Evolutionary conservation across 2,329 filamentous ascomycete genomes (phyloP).

Genomic region (Ustilaginoidea virens): DNA sequence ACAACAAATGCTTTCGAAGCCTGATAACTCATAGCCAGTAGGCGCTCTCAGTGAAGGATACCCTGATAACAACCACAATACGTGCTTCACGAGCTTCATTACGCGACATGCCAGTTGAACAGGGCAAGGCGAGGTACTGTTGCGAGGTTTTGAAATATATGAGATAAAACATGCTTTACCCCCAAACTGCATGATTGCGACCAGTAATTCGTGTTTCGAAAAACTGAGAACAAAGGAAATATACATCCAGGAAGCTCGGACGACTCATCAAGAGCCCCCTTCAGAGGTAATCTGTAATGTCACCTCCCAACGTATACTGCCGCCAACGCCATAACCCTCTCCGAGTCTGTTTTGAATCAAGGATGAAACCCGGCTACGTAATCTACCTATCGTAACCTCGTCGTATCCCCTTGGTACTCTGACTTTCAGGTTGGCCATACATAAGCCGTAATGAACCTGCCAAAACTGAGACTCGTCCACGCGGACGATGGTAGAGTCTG

Average conservation of each 20-base stretch:
- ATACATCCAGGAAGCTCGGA: too few relatives aligned
- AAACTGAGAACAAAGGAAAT: not conserved
- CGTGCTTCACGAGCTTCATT: too few relatives aligned
- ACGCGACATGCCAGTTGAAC: too few relatives aligned
- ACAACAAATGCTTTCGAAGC: not conserved
- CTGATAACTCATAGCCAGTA: too few relatives aligned
- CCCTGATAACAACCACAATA: too few relatives aligned
- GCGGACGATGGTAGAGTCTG: slow-evolving; percentile 56
- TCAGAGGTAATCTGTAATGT: slow-evolving; percentile 57
- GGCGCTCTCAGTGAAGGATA: too few relatives aligned
- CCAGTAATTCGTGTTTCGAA: too few relatives aligned
- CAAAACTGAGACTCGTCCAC: slow-evolving; percentile 92
- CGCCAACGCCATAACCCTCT: slow-evolving; percentile 70
- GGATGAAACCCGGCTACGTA: slow-evolving; percentile 62
- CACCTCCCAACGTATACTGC: slow-evolving; percentile 80
- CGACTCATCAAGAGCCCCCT: slow-evolving; percentile 10
- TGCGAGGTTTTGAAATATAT: too few relatives aligned
- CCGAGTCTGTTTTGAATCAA: slow-evolving; percentile 76
- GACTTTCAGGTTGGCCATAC: slow-evolving; percentile 86
- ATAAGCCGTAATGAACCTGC: slow-evolving; percentile 95
- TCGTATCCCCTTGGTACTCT: slow-evolving; percentile 48
- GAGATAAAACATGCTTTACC: too few relatives aligned
- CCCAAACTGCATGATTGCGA: too few relatives aligned
- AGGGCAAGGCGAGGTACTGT: too few relatives aligned
- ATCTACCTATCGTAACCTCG: slow-evolving; percentile 53